Percentiles rank a stretch among this genome's conserved stretches.
Conservation (phyloP, 2,329 filamentous ascomycete species). For the Colletotrichum sp. region DNA sequence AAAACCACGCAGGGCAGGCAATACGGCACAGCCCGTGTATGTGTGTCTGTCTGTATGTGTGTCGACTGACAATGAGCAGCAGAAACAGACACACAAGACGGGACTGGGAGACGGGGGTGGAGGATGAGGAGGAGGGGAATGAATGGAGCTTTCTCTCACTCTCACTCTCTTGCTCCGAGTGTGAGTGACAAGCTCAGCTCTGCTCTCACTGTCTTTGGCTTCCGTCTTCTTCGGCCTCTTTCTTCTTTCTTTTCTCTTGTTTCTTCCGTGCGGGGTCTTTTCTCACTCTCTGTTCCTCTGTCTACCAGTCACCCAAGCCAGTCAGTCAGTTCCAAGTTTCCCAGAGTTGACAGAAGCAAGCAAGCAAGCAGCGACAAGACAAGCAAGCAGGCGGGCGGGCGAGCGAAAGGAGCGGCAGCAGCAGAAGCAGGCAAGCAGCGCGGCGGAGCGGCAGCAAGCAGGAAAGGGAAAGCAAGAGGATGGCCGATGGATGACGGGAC, state of each 20-base stretch:
- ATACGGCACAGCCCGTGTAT: conserved; percentile 2
- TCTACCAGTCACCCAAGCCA: neutral
- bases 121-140: neutral
- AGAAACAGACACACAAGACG: neutral
- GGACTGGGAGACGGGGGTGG: neutral
- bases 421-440: neutral
- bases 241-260: neutral
- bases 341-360: neutral
- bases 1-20: neutral
- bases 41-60: neutral
- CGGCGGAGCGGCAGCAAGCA: neutral
- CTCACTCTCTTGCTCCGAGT: neutral
- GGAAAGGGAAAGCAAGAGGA: conserved; percentile 8
- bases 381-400: neutral
- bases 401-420: neutral
- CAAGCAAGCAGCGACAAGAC: neutral
- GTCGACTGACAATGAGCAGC: conserved; percentile 7
- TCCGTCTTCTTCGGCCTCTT: neutral
- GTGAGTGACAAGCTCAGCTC: neutral
- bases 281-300: neutral
- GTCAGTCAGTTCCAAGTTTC: neutral
- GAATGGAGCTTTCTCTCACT: neutral
- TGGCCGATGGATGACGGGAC: conserved; percentile 7
- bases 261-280: neutral
- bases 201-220: neutral